Evolutionary conservation across 306 rosid genomes (phyloP).

Genomic region (Corylus avellana): DNA sequence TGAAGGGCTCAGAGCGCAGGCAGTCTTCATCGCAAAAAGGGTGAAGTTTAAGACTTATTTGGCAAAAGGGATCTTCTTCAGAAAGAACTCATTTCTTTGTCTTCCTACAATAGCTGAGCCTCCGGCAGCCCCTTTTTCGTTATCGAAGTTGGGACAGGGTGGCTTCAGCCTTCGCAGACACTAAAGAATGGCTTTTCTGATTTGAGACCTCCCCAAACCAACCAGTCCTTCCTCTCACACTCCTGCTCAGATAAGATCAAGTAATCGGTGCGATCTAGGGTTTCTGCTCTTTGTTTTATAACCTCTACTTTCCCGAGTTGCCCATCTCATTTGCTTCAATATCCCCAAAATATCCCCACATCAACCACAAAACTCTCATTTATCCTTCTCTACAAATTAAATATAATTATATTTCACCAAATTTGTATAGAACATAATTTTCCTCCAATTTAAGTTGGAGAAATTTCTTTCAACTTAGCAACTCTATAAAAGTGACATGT

Average conservation of each 20-base stretch:
- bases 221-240: background rate
- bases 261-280: conserved; percentile 20
- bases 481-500: too few species aligned
- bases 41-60: background rate
- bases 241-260: conserved; percentile 46
- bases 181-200: background rate
- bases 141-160: conserved; percentile 3
- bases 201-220: background rate
- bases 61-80: background rate
- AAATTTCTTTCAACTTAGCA: too few species aligned
- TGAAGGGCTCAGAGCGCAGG: conserved; percentile 48
- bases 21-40: conserved; percentile 45
- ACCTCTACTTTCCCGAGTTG: background rate
- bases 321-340: background rate
- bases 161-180: conserved; percentile 14
- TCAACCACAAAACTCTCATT: too few species aligned
- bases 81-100: background rate
- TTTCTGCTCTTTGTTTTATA: background rate
- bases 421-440: too few species aligned
- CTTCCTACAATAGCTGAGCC: conserved; percentile 17
- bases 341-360: background rate
- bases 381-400: too few species aligned
- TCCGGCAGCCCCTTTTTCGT: conserved; percentile 24
- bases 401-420: too few species aligned
- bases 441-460: too few species aligned